Conservation (phyloP, 768 basidiomycete genomes). For the Boletus sensibilis region DNA sequence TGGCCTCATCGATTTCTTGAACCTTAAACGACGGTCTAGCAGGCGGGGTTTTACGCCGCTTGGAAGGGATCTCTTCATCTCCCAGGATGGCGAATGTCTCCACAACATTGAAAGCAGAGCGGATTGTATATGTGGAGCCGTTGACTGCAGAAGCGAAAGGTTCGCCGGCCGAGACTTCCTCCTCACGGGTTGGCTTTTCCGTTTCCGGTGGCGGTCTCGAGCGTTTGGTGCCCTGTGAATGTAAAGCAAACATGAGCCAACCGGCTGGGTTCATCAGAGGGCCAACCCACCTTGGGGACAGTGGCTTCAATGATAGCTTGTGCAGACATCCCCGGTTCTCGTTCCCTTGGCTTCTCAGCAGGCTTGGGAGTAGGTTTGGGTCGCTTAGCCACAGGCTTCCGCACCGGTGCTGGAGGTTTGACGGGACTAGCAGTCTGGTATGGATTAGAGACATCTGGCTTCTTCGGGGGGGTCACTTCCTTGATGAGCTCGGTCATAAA, state of each 20-base stretch:
- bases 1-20: conserved; percentile 37
- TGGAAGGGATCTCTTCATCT: conserved; percentile 40
- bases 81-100: conserved; percentile 42
- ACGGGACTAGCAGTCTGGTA: conserved; percentile 75
- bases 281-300: conserved; percentile 57
- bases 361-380: conserved; percentile 36
- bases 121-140: conserved; percentile 9
- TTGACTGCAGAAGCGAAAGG: conserved; percentile 14
- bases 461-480: conserved; percentile 64
- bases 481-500: conserved; percentile 71
- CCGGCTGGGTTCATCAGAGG: conserved; percentile 4
- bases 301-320: conserved; percentile 79
- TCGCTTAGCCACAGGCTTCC: conserved; percentile 42
- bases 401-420: conserved; percentile 45
- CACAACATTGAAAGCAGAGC: conserved; percentile 5
- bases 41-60: conserved; percentile 47
- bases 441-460: conserved; percentile 70
- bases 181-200: conserved; percentile 33
- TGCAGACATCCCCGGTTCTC: conserved; percentile 41
- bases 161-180: conserved; percentile 9
- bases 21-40: conserved; percentile 1
- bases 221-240: conserved; percentile 68
- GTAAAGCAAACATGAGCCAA: conserved; percentile 1
- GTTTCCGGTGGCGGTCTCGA: conserved; percentile 66
- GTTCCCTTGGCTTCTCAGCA: conserved; percentile 30